Percentiles rank a stretch among this genome's conserved stretches.
Conservation (phyloP, 2,329 filamentous ascomycete genomes). For the Colletotrichum falcatum region DNA sequence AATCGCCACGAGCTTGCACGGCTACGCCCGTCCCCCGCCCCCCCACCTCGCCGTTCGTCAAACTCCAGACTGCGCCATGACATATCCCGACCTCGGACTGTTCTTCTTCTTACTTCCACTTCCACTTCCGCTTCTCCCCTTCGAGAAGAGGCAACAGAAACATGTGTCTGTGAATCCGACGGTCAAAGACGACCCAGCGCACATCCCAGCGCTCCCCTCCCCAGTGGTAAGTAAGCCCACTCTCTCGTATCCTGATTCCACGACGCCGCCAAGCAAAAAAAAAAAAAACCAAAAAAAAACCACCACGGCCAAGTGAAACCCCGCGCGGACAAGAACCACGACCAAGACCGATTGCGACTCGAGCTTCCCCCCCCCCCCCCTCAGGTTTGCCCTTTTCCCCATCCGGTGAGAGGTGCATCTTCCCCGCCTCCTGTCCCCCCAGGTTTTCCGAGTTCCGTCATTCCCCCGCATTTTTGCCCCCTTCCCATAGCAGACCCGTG, state of each 20-base stretch:
- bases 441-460: neutral
- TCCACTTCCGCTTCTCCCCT: neutral
- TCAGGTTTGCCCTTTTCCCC: slow-evolving; percentile 11
- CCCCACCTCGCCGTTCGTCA: no score
- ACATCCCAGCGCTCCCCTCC: no score
- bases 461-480: neutral
- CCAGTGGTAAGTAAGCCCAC: no score
- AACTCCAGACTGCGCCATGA: neutral
- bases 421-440: neutral
- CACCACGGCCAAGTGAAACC: neutral
- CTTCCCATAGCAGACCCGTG: neutral
- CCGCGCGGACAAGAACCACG: neutral
- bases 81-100: neutral
- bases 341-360: neutral
- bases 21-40: no score
- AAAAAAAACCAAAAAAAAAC: no score
- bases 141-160: neutral
- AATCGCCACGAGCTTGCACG: no score
- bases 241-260: neutral
- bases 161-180: no score
- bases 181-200: neutral
- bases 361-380: neutral
- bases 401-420: neutral
- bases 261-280: no score
- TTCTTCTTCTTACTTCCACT: neutral